Percentiles rank a stretch among this genome's conserved stretches.
phyloP scores from a whole-genome alignment of 2,329 filamentous ascomycete genomes.

The Colletotrichum sidae region DNA sequence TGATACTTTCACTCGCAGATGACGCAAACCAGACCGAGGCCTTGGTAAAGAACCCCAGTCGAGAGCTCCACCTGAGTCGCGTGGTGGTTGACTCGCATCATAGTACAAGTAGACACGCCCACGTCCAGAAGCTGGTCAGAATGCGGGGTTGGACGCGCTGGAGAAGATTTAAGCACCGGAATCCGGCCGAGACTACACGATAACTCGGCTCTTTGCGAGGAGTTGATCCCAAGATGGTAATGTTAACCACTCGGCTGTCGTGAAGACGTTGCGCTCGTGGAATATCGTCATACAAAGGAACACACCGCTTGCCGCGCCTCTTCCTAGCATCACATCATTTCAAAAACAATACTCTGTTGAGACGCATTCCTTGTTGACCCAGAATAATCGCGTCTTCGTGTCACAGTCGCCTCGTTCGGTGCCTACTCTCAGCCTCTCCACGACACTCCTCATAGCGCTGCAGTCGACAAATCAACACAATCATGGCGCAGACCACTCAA shows the following conservation, averaged over 20 bases:
- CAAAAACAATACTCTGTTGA: neutral
- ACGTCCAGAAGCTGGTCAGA: neutral
- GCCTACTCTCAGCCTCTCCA: neutral
- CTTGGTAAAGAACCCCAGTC: too few species aligned
- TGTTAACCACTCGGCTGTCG: constrained; percentile 9
- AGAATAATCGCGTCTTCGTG: neutral
- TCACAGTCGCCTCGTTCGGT: neutral
- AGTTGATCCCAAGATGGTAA: constrained; percentile 17
- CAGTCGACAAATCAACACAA: neutral
- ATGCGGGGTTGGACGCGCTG: constrained; percentile 26
- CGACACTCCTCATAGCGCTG: neutral
- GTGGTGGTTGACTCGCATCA: constrained; percentile 20
- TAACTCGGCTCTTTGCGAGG: constrained; percentile 8
- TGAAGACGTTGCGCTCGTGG: neutral
- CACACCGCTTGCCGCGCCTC: neutral
- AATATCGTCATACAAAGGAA: constrained; percentile 17
- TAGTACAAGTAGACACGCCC: neutral
- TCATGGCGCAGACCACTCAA: constrained; percentile 15
- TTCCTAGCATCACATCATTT: neutral
- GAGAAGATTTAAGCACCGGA: constrained; percentile 26
- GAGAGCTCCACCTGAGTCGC: too few species aligned
- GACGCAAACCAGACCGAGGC: too few species aligned
- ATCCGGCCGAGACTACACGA: constrained; percentile 18
- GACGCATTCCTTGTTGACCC: neutral
- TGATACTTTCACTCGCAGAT: neutral